Evolutionary conservation across 2,329 filamentous ascomycete genomes (phyloP).

Genomic region (Podosphaera xanthii): DNA sequence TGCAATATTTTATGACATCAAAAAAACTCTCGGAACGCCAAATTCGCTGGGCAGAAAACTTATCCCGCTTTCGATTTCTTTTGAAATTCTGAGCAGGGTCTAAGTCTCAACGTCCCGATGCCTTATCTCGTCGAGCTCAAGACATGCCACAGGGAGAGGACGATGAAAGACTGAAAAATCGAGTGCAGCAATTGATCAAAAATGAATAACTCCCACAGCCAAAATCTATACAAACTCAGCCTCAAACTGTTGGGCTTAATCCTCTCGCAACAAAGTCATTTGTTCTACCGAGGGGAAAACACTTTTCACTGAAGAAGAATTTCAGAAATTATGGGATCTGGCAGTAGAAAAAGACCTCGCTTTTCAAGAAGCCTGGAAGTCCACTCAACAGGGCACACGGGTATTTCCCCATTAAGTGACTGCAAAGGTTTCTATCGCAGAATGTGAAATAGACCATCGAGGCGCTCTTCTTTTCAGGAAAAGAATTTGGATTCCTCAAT

Average conservation of each 20-base stretch:
- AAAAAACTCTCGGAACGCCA: too few relatives aligned
- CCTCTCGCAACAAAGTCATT: neutral
- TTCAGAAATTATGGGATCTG: neutral
- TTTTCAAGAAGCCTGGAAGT: neutral
- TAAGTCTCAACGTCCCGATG: too few relatives aligned
- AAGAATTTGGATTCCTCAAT: neutral
- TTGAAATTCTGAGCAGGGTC: too few relatives aligned
- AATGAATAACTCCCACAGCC: too few relatives aligned
- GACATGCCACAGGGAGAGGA: too few relatives aligned
- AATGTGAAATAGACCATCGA: neutral
- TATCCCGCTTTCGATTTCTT: too few relatives aligned
- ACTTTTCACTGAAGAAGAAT: neutral
- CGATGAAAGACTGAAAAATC: too few relatives aligned
- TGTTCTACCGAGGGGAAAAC: neutral
- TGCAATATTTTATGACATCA: too few relatives aligned
- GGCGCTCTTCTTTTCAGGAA: neutral
- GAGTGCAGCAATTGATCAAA: too few relatives aligned
- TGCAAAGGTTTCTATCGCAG: neutral
- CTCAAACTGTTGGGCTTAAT: neutral
- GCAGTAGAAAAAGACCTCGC: neutral
- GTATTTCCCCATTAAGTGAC: neutral
- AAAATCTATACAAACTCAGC: too few relatives aligned
- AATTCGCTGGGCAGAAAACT: too few relatives aligned
- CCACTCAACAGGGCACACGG: neutral
- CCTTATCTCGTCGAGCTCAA: too few relatives aligned